Evolutionary conservation across 345 rosid species (phyloP).

Genomic region (Pistacia vera): DNA sequence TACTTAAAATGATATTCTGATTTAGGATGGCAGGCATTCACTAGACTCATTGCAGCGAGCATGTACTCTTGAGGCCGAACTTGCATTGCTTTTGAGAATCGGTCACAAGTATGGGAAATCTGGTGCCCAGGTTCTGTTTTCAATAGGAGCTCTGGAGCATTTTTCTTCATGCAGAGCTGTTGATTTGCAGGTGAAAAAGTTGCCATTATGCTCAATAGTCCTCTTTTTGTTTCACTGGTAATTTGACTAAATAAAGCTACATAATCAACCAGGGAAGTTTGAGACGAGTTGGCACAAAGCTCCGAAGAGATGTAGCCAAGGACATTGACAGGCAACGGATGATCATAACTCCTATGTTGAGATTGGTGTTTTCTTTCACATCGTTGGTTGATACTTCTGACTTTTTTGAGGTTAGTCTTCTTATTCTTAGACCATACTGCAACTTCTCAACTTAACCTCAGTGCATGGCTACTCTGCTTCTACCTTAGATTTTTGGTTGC

Average conservation of each 20-base stretch:
- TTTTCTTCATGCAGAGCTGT: constrained; percentile 72
- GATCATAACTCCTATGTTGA: constrained; percentile 62
- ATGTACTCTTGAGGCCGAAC: constrained; percentile 82
- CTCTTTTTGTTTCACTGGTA: constrained; percentile 12
- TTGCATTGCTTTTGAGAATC: constrained; percentile 80
- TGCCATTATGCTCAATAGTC: constrained; percentile 5
- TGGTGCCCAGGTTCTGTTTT: constrained; percentile 87
- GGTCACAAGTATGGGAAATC: constrained; percentile 92
- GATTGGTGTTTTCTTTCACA: constrained; percentile 83
- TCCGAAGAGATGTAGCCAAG: constrained; percentile 52
- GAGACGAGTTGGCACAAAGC: constrained; percentile 59
- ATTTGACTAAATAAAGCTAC: constrained; percentile 25
- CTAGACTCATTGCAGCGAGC: constrained; percentile 82
- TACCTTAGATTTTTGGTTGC: neutral
- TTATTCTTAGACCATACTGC: constrained; percentile 4
- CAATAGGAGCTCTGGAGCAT: constrained; percentile 92
- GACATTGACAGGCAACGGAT: constrained; percentile 71
- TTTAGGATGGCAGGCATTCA: constrained; percentile 72
- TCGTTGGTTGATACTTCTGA: constrained; percentile 81
- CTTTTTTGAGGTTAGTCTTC: constrained; percentile 70
- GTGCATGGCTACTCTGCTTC: neutral
- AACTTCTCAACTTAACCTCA: neutral
- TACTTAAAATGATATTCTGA: constrained; percentile 7
- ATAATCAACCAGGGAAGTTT: constrained; percentile 62
- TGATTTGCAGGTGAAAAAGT: constrained; percentile 58